A percentile compares a stretch with the other conserved stretches of the same genome.
phyloP scores from a whole-genome alignment of 108 stramenopile genomes.

The Thalassiosira profunda region DNA sequence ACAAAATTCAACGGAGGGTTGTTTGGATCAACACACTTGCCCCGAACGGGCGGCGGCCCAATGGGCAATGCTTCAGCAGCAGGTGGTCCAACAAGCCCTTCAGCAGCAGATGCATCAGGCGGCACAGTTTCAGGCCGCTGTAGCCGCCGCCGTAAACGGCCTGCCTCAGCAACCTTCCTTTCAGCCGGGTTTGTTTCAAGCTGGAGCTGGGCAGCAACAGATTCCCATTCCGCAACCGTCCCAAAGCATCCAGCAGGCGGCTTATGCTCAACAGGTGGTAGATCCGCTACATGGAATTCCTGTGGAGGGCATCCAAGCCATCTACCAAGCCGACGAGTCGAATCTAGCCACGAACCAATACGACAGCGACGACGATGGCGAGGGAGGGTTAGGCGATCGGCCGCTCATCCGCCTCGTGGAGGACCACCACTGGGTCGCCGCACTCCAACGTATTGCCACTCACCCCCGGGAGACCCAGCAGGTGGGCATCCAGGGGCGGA shows the following conservation, averaged over 20 bases:
- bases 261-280: neutral
- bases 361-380: conserved; percentile 10
- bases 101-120: conserved; percentile 2
- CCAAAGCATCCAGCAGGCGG: neutral
- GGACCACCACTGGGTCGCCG: conserved; percentile 58
- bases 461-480: conserved; percentile 45
- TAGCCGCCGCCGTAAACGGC: neutral
- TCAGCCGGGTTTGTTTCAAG: too few relatives aligned
- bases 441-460: conserved; percentile 46
- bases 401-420: conserved; percentile 44
- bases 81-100: neutral
- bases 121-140: neutral
- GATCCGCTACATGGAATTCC: conserved; percentile 1
- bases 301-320: neutral
- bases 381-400: conserved; percentile 8
- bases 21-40: neutral
- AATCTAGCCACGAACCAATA: neutral
- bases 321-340: neutral
- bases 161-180: neutral
- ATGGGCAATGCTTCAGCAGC: neutral
- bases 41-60: neutral
- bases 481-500: conserved; percentile 61
- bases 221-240: neutral
- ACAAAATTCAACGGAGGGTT: neutral
- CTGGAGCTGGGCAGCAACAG: too few relatives aligned